phyloP scores from a whole-genome alignment of 2,329 filamentous ascomycete species.

The Ceratocystis lukuohia region DNA sequence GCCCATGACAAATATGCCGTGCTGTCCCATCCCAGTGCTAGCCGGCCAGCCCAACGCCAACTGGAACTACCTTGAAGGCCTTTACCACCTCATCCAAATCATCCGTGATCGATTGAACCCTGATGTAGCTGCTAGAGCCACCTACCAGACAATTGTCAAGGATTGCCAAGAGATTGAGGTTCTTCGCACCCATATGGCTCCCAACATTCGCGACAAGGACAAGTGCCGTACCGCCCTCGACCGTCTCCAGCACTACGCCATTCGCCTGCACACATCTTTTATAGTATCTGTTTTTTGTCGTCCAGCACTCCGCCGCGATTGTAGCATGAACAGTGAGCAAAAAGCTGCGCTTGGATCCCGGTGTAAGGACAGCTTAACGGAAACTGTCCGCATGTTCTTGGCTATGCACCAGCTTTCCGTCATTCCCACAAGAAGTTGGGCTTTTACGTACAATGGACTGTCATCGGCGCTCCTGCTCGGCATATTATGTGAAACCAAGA shows the following conservation, averaged over 20 bases:
- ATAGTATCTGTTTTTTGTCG: conserved; percentile 53
- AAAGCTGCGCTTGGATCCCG: conserved; percentile 42
- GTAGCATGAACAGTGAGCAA: conserved; percentile 37
- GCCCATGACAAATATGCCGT: conserved; percentile 48
- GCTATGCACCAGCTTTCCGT: conserved; percentile 56
- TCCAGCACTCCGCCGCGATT: conserved; percentile 45
- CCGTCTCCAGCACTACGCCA: conserved; percentile 49
- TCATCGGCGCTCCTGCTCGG: conserved; percentile 52
- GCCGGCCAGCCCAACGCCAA: conserved; percentile 33
- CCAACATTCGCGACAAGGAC: conserved; percentile 45
- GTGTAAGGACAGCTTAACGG: conserved; percentile 49
- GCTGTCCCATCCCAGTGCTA: conserved; percentile 39
- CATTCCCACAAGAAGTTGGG: conserved; percentile 54
- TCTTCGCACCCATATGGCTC: conserved; percentile 36
- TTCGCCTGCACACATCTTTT: conserved; percentile 52
- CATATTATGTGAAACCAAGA: conserved; percentile 49
- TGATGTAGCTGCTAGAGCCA: conserved; percentile 36
- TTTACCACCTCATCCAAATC: conserved; percentile 50
- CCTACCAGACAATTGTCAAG: conserved; percentile 42
- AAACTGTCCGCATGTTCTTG: conserved; percentile 55
- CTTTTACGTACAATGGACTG: conserved; percentile 53
- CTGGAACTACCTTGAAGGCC: conserved; percentile 48
- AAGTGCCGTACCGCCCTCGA: conserved; percentile 51
- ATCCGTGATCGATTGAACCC: conserved; percentile 46
- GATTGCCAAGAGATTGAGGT: conserved; percentile 43